Evolutionary conservation across 208 protist species (phyloP), one percentile per base, ranked within the genome.

Genomic region (Strigomonas galati): DNA sequence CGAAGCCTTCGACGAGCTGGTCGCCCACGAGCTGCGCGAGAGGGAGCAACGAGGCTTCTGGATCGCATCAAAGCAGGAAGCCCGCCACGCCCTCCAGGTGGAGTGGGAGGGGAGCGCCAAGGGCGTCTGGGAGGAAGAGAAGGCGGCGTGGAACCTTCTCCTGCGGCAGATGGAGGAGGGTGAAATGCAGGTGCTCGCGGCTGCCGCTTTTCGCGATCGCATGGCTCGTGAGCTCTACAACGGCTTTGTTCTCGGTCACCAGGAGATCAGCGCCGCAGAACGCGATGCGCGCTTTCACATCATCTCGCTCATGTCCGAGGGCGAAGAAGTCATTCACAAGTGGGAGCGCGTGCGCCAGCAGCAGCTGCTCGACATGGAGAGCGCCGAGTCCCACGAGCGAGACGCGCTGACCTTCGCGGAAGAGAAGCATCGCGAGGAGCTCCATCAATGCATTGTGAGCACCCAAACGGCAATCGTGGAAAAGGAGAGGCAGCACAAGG

Each of bases 271-370:
- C n/a, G 49, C 72, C 43, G 58, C 67, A 53, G 81, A 87, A 56
- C 81, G 81, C 61, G 63, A 79, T 17, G 65, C 67, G 19, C 71
- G 73, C 37, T 87, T 87, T 69, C 59, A 52, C 26, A 35, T 83
- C 30, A 37, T 83, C 23, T 75, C 76, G 17, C 28, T 35, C 1
- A 87, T 77, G 72, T 74, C 71, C 2, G 72, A 79, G 55, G 59
- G 78, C 21, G 81, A 84, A 56, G 67, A 82, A 31, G 51, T 52
- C 30, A 67, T 82, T 14, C 71, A 67, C 26, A 74, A 70, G 15
- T 74, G 67, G 71, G 65, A 62, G 28, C 43, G 67, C 4, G 66
- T 66, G 37, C 63, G 58, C 49, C 44, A 23, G 46, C 62, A 57
- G 21, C 58, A 75, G 26, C 57, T 19, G n/a, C 17, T 77, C 28